Base-by-base conservation (phyloP, 345 rosid genomes). In the Excoecaria agallocha region DNA sequence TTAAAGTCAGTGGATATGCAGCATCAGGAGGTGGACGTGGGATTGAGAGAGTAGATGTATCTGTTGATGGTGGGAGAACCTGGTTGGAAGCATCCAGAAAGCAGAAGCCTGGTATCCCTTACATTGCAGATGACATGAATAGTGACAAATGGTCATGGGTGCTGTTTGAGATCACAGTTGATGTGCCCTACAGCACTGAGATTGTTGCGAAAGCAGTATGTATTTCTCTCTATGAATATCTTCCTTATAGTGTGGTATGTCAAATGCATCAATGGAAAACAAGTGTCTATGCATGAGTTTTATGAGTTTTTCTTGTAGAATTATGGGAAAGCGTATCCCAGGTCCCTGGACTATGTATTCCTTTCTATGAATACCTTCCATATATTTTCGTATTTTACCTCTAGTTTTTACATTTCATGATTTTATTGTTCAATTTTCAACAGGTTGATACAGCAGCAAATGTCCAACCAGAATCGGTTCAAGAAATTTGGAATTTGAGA, bases 81-180 rank as follows among this genome's bases (percentile, higher is more conserved):
- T 95, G 98, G 99, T 70, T 87, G 67, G 99, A 95, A 83, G 94
- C 97, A 50, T 83, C 83, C 22, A 93, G 90, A 81, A 86, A 50
- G 77, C 99, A 95, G 77, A 88, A 86, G 81, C 76, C 81, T 64
- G 94, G 88, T 30, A 15, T 74, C 69, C 73, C 82, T 16, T 95
- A 95, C 74, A 73, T 84, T 64, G 82, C 97, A 43, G 96, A 89
- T 76, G 87, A 86, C 74, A 50, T 41, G 55, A 77, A 65, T 76
- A 86, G 93, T 66, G 97, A 94, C 85, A 92, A 91, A 80, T 94
- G 98, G 98, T 95, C 98, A 3, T 94, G 98, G 98, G 97, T 91
- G 77, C 84, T 93, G 72, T 95, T 95, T 81, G 93, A 93, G 76
- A 86, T 85, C 80, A 80, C 82, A 9, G 82, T 91, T 74, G 91